Evolutionary conservation across 1,284 basidiomycete species (phyloP), one percentile per base, ranked within the genome.

Genomic region (Lentinus polychrous): DNA sequence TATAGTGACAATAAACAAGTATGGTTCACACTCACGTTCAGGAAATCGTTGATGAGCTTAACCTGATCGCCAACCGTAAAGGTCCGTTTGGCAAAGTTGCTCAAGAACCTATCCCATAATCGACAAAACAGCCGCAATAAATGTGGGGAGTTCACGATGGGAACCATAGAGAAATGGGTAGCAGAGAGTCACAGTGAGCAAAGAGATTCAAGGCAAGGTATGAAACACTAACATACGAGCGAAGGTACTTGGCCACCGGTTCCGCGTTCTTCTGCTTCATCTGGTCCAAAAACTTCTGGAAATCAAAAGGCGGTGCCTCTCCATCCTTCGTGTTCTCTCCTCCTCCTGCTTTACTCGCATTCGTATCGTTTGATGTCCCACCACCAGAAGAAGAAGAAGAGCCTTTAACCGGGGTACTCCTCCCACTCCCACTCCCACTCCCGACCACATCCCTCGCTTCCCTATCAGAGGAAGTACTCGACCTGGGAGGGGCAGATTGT

Each of bases 21-120:
- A 50, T 49, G 34, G 57, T 52, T 20, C 23, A n/a, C 31, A 65
- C 88, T 62, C 63, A 94, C 91, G 54, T 74, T 77, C 24, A 96
- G 71, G 59, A 96, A 97, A 57, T 96, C 93, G 60, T 90, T 87
- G 61, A 97, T 92, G 45, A 96, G 79, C 69, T 91, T 94, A 56
- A 95, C 82, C 64, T 96, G 94, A 60, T 96, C 94, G 52, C 80
- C 81, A 23, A 94, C 85, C 1, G 90, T 88, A 60, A 93, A 92
- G 1, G 89, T 86, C 52, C 89, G 79, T 65, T 93, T 94, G 11
- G 89, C 72, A 60, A 96, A 96, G 60, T 94, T 94, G 62, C 86
- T 88, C 61, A 97, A 65, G 60, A 99, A 92, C 51, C 88, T 95
- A 56, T 2, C 12, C 43, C 37, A 20, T 23, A 40, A 35, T 40